These are phyloP conservation scores for Kingdonia uniflora DNA, from an alignment of 164 flowering plant genomes.

Conservation along the genomic window DNA sequence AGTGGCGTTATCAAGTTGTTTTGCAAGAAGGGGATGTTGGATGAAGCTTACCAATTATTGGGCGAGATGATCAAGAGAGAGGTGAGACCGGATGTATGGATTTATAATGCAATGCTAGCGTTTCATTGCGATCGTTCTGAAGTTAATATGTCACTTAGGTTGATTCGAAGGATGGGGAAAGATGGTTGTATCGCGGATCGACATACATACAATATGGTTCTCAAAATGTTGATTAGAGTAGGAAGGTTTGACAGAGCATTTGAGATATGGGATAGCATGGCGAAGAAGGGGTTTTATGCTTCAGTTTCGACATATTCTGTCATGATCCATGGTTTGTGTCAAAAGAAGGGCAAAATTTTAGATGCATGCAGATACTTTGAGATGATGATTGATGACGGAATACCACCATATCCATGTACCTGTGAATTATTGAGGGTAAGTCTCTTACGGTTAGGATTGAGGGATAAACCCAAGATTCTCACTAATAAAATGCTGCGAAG, in stretches of 20 bases:
- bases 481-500: slow-evolving; percentile 65
- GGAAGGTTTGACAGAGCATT: slow-evolving; percentile 67
- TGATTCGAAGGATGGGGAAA: slow-evolving; percentile 56
- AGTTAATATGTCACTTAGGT: slow-evolving; percentile 55
- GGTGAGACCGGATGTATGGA: slow-evolving; percentile 60
- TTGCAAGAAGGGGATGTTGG: slow-evolving; percentile 42
- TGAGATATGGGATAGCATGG: slow-evolving; percentile 69
- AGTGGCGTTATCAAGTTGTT: slow-evolving; percentile 56
- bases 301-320: slow-evolving; percentile 77
- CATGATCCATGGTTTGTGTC: slow-evolving; percentile 76
- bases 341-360: slow-evolving; percentile 68
- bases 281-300: slow-evolving; percentile 52
- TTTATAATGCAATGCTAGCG: slow-evolving; percentile 65
- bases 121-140: slow-evolving; percentile 65
- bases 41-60: slow-evolving; percentile 63
- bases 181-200: slow-evolving; percentile 47
- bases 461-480: slow-evolving; percentile 38
- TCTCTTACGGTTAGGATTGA: slow-evolving; percentile 37
- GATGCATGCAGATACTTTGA: slow-evolving; percentile 83
- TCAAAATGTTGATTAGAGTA: slow-evolving; percentile 57
- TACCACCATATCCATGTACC: slow-evolving; percentile 71
- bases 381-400: slow-evolving; percentile 89
- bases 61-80: slow-evolving; percentile 65
- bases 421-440: slow-evolving; percentile 56
- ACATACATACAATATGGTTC: slow-evolving; percentile 80